phyloP scores from a whole-genome alignment of 148 eudicot genomes.

The Rhododendron griersonianum region DNA sequence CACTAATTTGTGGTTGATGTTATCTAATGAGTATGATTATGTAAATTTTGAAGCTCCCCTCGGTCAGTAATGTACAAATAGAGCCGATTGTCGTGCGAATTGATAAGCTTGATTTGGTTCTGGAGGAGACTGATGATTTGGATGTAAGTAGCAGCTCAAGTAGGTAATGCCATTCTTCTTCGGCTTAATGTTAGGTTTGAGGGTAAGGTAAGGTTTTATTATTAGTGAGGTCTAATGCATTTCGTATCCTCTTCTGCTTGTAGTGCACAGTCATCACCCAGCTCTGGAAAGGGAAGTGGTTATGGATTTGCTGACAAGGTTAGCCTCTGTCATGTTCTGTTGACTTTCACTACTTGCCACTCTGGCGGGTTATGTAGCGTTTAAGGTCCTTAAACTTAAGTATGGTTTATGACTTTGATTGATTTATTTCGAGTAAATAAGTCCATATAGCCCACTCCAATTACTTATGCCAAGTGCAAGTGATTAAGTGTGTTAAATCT shows the following conservation, averaged over 20 bases:
- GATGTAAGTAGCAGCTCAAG: constrained; percentile 52
- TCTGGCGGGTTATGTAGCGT: not conserved
- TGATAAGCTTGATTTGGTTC: constrained; percentile 90
- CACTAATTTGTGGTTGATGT: not conserved
- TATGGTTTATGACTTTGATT: not conserved
- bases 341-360: constrained; percentile 3
- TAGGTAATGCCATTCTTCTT: constrained; percentile 38
- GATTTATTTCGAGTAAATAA: not conserved
- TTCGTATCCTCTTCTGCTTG: constrained; percentile 7
- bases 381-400: not conserved
- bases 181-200: constrained; percentile 1
- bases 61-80: constrained; percentile 83
- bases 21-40: constrained; percentile 7
- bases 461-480: not conserved
- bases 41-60: constrained; percentile 64
- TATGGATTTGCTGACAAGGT: constrained; percentile 99
- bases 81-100: constrained; percentile 94
- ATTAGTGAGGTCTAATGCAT: not conserved
- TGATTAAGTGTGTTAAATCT: not conserved
- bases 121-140: constrained; percentile 80
- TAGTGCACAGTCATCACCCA: constrained; percentile 55
- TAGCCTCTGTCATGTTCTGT: constrained; percentile 15
- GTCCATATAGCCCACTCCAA: not conserved
- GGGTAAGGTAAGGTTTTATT: not conserved
- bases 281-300: constrained; percentile 68